Conservation (phyloP, 768 basidiomycete genomes). For the Kondoa subrosea region DNA sequence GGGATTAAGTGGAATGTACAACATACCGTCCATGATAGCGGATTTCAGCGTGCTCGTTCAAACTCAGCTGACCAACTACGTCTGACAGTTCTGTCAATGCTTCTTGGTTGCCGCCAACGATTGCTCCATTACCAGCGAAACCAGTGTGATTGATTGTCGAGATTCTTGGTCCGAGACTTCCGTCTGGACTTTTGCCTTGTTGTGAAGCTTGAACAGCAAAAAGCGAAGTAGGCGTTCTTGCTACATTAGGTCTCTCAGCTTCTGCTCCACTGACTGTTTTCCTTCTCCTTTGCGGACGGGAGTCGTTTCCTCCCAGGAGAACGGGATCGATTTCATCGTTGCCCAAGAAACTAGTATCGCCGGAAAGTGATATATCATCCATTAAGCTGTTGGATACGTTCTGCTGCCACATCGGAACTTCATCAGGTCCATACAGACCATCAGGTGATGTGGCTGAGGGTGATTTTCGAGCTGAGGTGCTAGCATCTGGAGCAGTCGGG, state of each 20-base stretch:
- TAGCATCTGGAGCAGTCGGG: constrained; percentile 5
- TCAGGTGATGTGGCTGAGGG: not conserved
- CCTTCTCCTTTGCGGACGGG: not conserved
- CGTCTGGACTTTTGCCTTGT: not conserved
- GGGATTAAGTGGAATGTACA: too few species aligned
- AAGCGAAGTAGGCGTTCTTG: not conserved
- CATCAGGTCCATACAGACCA: not conserved
- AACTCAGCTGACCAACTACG: constrained; percentile 65
- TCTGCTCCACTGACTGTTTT: not conserved
- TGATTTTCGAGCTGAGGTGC: constrained; percentile 2
- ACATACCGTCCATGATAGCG: constrained; percentile 51
- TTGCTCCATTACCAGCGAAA: not conserved
- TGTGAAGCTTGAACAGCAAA: not conserved
- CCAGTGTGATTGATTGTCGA: constrained; percentile 16
- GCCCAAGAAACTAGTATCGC: not conserved
- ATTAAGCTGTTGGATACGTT: not conserved
- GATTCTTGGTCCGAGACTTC: not conserved
- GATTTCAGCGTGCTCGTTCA: constrained; percentile 74
- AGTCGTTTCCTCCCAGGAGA: not conserved
- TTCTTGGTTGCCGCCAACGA: constrained; percentile 15
- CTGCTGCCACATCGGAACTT: not conserved
- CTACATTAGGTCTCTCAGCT: not conserved
- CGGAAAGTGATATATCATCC: not conserved
- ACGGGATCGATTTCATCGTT: not conserved
- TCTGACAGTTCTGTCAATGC: constrained; percentile 38